Evolutionary conservation across 2,329 filamentous ascomycete genomes (phyloP).

Genomic region (Karstenula rhodostoma): DNA sequence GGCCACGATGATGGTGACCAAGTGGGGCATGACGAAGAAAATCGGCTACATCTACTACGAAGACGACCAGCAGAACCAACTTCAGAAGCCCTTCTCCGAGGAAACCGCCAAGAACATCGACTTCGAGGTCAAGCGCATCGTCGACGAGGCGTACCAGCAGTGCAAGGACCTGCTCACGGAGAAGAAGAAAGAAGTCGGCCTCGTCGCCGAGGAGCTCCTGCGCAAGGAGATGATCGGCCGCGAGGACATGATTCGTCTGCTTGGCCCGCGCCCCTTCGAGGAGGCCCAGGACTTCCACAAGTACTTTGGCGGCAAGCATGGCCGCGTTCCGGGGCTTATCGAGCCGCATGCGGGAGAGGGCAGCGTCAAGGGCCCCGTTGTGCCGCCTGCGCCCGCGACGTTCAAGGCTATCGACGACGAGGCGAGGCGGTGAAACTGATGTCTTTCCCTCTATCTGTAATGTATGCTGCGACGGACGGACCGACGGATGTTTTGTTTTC

Average conservation of each 20-base stretch:
- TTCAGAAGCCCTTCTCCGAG: constrained; percentile 96
- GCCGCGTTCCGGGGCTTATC: constrained; percentile 43
- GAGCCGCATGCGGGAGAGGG: constrained; percentile 43
- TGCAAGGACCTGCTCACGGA: constrained; percentile 83
- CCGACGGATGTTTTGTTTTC: neutral
- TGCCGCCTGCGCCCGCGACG: constrained; percentile 41
- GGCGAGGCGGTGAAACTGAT: constrained; percentile 14
- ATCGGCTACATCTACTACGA: constrained; percentile 93
- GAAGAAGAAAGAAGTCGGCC: constrained; percentile 87
- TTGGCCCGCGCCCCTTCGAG: constrained; percentile 84
- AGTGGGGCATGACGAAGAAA: constrained; percentile 97
- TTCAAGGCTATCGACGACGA: constrained; percentile 20
- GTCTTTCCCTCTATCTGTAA: neutral
- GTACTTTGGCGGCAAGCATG: constrained; percentile 72
- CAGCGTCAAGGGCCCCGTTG: constrained; percentile 44
- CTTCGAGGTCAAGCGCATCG: constrained; percentile 85
- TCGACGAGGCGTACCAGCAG: constrained; percentile 90
- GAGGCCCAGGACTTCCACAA: constrained; percentile 91
- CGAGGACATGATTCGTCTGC: constrained; percentile 89
- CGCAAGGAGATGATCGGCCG: constrained; percentile 89
- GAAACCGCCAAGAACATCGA: constrained; percentile 93
- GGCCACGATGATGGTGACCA: constrained; percentile 98
- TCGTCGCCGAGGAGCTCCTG: constrained; percentile 92
- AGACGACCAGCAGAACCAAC: constrained; percentile 77
- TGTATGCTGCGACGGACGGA: neutral